These are phyloP conservation scores for Carpinus viminea DNA, from an alignment of 306 rosid genomes.

Conservation along the genomic window DNA sequence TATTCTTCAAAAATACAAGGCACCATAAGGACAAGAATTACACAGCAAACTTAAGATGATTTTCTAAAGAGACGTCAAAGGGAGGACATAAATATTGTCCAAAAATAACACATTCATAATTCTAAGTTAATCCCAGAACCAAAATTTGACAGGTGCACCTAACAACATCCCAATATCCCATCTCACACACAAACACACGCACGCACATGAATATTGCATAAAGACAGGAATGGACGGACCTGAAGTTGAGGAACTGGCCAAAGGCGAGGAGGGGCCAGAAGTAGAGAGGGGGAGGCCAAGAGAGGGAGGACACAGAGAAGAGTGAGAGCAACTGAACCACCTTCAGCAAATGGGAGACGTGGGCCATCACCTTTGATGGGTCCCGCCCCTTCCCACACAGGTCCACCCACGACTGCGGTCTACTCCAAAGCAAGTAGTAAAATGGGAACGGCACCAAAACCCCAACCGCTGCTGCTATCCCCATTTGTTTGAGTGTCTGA, in stretches of 20 bases:
- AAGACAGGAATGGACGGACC: slow-evolving; percentile 30
- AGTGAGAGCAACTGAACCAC: slow-evolving; percentile 68
- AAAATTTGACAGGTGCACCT: too few relatives aligned
- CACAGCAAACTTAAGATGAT: too few relatives aligned
- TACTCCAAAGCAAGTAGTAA: slow-evolving; percentile 67
- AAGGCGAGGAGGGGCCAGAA: slow-evolving; percentile 81
- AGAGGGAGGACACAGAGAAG: slow-evolving; percentile 59
- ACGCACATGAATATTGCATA: neutral
- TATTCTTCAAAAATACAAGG: too few relatives aligned
- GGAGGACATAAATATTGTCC: too few relatives aligned
- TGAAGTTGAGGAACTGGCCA: slow-evolving; percentile 86
- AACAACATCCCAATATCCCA: neutral
- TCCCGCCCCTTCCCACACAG: slow-evolving; percentile 73
- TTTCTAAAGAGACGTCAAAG: too few relatives aligned
- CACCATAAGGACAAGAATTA: too few relatives aligned
- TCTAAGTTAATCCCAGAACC: too few relatives aligned
- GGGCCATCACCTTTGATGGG: slow-evolving; percentile 74
- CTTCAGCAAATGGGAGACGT: slow-evolving; percentile 61
- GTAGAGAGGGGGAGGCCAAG: slow-evolving; percentile 79
- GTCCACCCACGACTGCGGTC: slow-evolving; percentile 75
- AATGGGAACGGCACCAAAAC: slow-evolving; percentile 69
- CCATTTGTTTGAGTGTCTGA: slow-evolving; percentile 33
- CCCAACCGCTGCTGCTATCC: slow-evolving; percentile 51
- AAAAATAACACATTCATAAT: too few relatives aligned
- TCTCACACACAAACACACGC: neutral